Evolutionary conservation across 75 land plant genomes (phyloP).

Genomic region (Isoetes taiwanensis): DNA sequence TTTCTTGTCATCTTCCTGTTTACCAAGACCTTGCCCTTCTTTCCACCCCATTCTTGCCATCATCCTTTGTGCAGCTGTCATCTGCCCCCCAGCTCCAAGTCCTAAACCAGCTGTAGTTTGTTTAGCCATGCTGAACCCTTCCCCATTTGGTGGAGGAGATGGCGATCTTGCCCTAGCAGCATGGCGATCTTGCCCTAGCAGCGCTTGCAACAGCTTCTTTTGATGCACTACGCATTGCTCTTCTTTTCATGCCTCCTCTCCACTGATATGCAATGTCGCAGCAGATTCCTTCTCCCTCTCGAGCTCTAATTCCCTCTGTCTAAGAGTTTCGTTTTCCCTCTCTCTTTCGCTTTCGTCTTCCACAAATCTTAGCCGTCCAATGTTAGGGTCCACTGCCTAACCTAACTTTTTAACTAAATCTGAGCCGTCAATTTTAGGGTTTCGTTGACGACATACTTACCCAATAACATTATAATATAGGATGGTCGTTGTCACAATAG

Average conservation of each 20-base stretch:
- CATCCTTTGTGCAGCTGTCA: slow-evolving; percentile 98
- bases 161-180: too few species aligned
- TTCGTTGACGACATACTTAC: too few species aligned
- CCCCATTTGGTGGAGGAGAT: slow-evolving; percentile 48
- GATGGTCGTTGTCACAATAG: too few species aligned
- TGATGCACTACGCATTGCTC: slow-evolving; percentile 60
- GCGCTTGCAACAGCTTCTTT: too few species aligned
- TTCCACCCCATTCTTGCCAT: slow-evolving; percentile 99
- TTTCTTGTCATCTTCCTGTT: slow-evolving; percentile 92
- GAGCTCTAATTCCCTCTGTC: slow-evolving; percentile 22
- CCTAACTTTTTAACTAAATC: too few species aligned
- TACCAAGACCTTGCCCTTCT: slow-evolving; percentile 94
- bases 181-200: too few species aligned
- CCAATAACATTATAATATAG: too few species aligned
- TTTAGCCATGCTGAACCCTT: slow-evolving; percentile 52
- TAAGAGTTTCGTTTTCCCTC: slow-evolving; percentile 21
- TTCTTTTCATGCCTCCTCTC: slow-evolving; percentile 88
- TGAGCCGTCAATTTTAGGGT: too few species aligned
- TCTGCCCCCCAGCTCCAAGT: slow-evolving; percentile 76
- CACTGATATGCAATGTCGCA: slow-evolving; percentile 51
- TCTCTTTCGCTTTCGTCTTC: slow-evolving; percentile 35
- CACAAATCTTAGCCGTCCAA: too few species aligned
- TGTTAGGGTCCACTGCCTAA: too few species aligned
- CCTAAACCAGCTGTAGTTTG: slow-evolving; percentile 59
- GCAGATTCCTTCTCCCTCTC: too few species aligned